phyloP scores from a whole-genome alignment of 768 basidiomycete genomes.

The Tylopilus balloui region DNA sequence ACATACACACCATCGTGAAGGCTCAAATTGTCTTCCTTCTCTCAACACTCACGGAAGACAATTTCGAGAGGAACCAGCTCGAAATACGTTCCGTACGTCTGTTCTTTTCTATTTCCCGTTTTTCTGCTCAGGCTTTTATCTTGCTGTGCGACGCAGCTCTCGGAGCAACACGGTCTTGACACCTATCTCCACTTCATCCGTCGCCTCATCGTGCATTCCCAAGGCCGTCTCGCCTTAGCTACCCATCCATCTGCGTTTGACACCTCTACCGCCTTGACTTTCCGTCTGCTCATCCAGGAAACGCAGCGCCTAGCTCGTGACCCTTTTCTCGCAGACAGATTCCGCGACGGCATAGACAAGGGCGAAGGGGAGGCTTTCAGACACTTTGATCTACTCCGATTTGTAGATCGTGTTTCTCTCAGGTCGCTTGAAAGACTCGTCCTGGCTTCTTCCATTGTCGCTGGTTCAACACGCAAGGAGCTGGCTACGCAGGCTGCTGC shows the following conservation, averaged over 20 bases:
- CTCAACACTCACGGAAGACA: constrained; percentile 94
- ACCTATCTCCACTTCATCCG: constrained; percentile 98
- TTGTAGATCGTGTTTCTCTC: constrained; percentile 76
- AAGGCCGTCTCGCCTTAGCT: constrained; percentile 59
- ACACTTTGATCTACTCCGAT: constrained; percentile 78
- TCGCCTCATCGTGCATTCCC: constrained; percentile 86
- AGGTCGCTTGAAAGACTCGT: constrained; percentile 77
- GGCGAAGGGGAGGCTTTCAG: constrained; percentile 82
- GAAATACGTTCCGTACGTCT: constrained; percentile 90
- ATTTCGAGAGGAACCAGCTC: constrained; percentile 88
- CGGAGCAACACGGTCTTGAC: constrained; percentile 94
- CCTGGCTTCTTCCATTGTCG: constrained; percentile 68
- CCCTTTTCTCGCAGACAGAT: constrained; percentile 85
- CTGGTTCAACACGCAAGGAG: constrained; percentile 57
- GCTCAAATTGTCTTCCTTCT: constrained; percentile 98
- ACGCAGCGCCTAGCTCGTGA: constrained; percentile 85
- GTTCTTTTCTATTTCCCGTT: constrained; percentile 10
- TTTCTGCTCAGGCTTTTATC: constrained; percentile 9
- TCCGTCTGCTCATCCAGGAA: constrained; percentile 83
- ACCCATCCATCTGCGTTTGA: constrained; percentile 64
- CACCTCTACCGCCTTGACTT: constrained; percentile 72
- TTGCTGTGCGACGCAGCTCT: constrained; percentile 55
- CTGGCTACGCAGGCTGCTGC: constrained; percentile 54
- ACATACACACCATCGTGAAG: constrained; percentile 90
- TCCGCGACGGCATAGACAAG: constrained; percentile 85